Percentiles rank a stretch among this genome's conserved stretches.
phyloP scores from a whole-genome alignment of 2,329 filamentous ascomycete genomes.

The Sporothrix curviconia region DNA sequence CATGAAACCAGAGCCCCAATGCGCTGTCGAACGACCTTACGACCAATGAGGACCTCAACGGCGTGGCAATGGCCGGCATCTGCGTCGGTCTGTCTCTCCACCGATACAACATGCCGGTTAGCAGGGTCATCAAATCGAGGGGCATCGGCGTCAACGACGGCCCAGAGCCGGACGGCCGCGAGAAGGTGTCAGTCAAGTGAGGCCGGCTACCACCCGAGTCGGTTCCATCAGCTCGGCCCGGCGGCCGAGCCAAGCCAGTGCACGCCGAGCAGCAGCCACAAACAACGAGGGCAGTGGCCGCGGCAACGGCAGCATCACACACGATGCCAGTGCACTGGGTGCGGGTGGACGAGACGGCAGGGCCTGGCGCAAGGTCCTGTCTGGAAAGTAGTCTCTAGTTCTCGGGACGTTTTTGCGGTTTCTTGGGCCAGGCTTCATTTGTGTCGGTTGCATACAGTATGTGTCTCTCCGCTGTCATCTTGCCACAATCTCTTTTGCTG shows the following conservation, averaged over 20 bases:
- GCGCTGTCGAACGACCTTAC: constrained; percentile 47
- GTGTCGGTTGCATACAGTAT: constrained; percentile 52
- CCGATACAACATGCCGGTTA: constrained; percentile 25
- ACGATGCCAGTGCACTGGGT: background rate
- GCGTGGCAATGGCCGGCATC: constrained; percentile 38
- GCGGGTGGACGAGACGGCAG: constrained; percentile 6
- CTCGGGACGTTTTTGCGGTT: constrained; percentile 37
- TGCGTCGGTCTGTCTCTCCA: constrained; percentile 19
- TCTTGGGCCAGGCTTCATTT: constrained; percentile 62
- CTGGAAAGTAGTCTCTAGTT: constrained; percentile 39
- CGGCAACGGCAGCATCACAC: too few relatives aligned
- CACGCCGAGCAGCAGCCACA: background rate
- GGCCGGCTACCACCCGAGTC: constrained; percentile 8
- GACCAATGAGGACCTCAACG: constrained; percentile 51
- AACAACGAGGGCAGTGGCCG: background rate
- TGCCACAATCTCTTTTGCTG: background rate
- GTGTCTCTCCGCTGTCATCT: constrained; percentile 19
- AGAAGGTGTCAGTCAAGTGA: background rate
- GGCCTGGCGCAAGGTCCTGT: background rate
- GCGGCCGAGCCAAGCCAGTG: constrained; percentile 7
- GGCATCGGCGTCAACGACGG: background rate
- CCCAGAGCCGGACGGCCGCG: background rate
- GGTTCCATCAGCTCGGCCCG: constrained; percentile 6
- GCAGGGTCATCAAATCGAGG: constrained; percentile 13
- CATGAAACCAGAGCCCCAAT: constrained; percentile 51